phyloP scores from a whole-genome alignment of 768 basidiomycete genomes.

The Suillus discolor region DNA sequence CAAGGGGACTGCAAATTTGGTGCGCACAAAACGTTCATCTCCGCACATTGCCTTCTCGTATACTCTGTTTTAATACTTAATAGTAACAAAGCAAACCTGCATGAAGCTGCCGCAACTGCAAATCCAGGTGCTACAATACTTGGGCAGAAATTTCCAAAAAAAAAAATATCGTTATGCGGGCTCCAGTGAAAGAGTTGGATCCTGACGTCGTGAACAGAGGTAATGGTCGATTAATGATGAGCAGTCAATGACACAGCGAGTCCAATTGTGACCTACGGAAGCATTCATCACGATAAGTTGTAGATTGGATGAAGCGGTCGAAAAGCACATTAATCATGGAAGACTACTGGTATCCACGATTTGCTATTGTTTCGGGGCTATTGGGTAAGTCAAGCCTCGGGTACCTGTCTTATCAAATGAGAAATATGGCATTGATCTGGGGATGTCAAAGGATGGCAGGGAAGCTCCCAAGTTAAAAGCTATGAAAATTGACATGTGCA shows the following conservation, averaged over 20 bases:
- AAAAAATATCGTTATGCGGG: conserved; percentile 70
- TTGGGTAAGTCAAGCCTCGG: conserved; percentile 48
- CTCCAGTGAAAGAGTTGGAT: conserved; percentile 69
- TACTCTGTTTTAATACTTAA: conserved; percentile 65
- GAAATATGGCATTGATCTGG: no score
- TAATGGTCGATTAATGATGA: no score
- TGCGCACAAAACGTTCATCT: conserved; percentile 69
- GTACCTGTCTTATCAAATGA: no score
- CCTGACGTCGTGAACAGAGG: conserved; percentile 73
- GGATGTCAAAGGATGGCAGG: no score
- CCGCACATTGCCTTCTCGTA: conserved; percentile 57
- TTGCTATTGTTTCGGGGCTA: conserved; percentile 68
- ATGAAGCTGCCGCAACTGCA: no score
- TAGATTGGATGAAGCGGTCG: conserved; percentile 78
- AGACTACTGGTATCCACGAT: conserved; percentile 64
- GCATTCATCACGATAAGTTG: conserved; percentile 44
- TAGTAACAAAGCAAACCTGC: conserved; percentile 71
- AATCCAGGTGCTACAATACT: conserved; percentile 69
- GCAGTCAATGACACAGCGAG: conserved; percentile 80
- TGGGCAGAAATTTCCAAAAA: no score
- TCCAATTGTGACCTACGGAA: conserved; percentile 5
- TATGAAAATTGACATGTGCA: no score
- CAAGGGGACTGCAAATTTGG: conserved; percentile 33
- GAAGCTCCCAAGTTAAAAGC: no score
- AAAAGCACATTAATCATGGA: conserved; percentile 86